Evolutionary conservation across 1,284 basidiomycete genomes (phyloP).

Genomic region (Tilletia setariae): DNA sequence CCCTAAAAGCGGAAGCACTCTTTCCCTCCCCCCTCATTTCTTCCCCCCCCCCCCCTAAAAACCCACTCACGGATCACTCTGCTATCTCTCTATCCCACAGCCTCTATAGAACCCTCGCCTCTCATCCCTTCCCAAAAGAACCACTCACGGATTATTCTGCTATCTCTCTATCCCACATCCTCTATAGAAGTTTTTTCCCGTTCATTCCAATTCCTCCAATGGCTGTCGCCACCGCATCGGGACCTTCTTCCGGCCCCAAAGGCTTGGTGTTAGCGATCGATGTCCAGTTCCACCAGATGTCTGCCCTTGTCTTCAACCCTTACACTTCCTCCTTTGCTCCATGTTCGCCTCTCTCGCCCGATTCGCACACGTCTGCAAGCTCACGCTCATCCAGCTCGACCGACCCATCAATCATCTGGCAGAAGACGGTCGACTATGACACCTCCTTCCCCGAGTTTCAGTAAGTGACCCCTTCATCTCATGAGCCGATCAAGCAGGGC

Average conservation of each 20-base stretch:
- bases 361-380: not conserved
- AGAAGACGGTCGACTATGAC: not conserved
- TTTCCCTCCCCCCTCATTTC: not conserved
- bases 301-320: constrained; percentile 9
- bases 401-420: not conserved
- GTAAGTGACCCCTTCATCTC: not conserved
- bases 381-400: not conserved
- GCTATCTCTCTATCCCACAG: not conserved
- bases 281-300: constrained; percentile 6
- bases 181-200: not conserved
- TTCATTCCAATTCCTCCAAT: not conserved
- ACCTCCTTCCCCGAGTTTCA: not conserved
- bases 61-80: not conserved
- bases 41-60: not conserved
- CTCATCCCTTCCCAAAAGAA: not conserved
- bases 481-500: not conserved
- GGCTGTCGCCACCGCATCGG: not conserved
- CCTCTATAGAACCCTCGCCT: not conserved
- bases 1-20: not conserved
- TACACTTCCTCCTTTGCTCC: not conserved
- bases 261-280: not conserved
- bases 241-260: not conserved
- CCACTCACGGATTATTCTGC: not conserved
- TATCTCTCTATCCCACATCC: not conserved
- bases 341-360: not conserved